Conservation (phyloP, 768 basidiomycete species). For the Fistulinella prunicolor region DNA sequence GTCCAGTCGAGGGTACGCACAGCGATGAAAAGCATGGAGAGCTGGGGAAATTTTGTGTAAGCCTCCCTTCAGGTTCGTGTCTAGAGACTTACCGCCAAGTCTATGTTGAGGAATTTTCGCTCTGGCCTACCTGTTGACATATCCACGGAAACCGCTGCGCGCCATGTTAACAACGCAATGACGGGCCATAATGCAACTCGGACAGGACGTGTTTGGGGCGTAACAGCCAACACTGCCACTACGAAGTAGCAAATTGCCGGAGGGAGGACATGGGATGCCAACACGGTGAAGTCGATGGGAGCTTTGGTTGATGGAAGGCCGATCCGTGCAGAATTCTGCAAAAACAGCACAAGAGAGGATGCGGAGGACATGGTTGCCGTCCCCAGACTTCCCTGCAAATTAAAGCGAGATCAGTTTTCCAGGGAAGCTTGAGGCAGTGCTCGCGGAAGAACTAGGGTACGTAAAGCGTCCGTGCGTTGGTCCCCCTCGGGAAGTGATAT, state of each 20-base stretch:
- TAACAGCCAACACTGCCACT: conserved; percentile 47
- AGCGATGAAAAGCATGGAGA: conserved; percentile 10
- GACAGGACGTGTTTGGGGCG: conserved; percentile 40
- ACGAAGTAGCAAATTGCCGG: conserved; percentile 43
- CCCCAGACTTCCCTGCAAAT: no score
- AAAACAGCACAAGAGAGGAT: no score
- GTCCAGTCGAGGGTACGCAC: conserved; percentile 20
- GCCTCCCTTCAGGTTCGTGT: background rate
- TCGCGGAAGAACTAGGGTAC: no score
- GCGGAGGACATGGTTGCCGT: no score
- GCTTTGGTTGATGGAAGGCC: conserved; percentile 5
- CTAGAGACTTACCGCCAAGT: conserved; percentile 9
- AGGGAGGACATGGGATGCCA: conserved; percentile 41
- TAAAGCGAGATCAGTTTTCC: no score
- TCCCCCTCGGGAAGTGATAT: no score
- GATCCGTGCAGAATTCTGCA: no score
- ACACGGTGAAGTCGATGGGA: conserved; percentile 32
- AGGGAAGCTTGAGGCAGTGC: no score
- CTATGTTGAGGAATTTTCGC: conserved; percentile 2
- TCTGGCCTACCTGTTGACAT: conserved; percentile 4
- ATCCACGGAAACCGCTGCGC: conserved; percentile 29
- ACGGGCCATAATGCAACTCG: conserved; percentile 49
- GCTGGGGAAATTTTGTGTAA: conserved; percentile 1
- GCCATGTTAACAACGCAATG: conserved; percentile 41
- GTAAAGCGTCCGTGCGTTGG: no score